Percentiles rank a stretch among this genome's conserved stretches.
Conservation (phyloP, 257 asterid species). For the Knoxia roxburghii region DNA sequence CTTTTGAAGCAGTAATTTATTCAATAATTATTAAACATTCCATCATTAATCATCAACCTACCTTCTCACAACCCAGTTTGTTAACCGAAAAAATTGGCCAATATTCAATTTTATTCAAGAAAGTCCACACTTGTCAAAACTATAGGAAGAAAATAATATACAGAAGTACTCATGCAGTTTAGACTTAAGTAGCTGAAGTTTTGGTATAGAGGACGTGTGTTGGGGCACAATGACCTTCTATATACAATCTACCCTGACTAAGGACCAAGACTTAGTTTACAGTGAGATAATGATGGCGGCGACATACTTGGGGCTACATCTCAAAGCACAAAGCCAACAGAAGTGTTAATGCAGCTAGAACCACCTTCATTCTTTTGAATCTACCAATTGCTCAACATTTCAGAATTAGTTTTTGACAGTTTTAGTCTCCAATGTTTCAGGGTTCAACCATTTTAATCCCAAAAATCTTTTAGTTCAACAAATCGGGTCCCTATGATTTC, state of each 20-base stretch:
- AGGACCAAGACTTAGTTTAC: too few species aligned
- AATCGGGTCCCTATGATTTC: too few species aligned
- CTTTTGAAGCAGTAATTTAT: neutral
- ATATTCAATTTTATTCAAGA: neutral
- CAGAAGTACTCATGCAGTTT: neutral
- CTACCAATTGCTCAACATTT: neutral
- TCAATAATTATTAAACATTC: neutral
- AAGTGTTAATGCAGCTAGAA: neutral
- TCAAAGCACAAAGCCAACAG: neutral
- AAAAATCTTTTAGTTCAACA: too few species aligned
- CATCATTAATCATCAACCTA: neutral
- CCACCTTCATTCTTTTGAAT: neutral
- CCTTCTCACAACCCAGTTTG: neutral
- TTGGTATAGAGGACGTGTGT: neutral
- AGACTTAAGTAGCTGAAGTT: neutral
- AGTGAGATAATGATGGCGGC: neutral
- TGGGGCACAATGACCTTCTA: too few species aligned
- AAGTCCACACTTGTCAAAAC: neutral
- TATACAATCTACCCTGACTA: too few species aligned
- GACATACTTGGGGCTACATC: neutral
- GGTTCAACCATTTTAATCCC: too few species aligned
- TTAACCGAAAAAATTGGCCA: neutral
- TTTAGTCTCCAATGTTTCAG: too few species aligned
- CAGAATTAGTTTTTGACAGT: too few species aligned
- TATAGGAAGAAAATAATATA: neutral